Base-by-base conservation (phyloP, 2,329 filamentous ascomycete genomes). In the Colletotrichum melonis region DNA sequence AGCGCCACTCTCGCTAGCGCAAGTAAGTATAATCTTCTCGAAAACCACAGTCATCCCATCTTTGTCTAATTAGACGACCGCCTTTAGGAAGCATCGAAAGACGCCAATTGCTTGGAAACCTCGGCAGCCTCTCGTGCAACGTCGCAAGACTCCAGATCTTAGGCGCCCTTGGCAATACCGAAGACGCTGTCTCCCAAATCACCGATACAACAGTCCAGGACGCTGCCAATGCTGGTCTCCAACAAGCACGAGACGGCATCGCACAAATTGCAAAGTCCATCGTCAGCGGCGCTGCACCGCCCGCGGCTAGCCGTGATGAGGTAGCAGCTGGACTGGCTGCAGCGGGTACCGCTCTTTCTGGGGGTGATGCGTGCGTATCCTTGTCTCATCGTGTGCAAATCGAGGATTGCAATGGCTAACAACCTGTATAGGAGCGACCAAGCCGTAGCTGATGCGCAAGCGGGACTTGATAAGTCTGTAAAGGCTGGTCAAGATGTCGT, bases 401-500 rank as follows among this genome's bases (percentile, higher is more conserved):
- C 19, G 9, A 56, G 3, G 0, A 56, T 19, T 30, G 5, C 16
- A 8, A 19, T 52, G 38, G 42, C 60, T 63, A 16, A 63, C 35
- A 63, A 28, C 14, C 6, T 12, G 11, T 49, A 5, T 24, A 63
- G 60, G 24, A 32, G 35, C 22, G 38, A 63, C 19, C 38, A 46
- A 52, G 38, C 38, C 22, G 26, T 63, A 11, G 60, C 46, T 19
- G 60, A 63, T 63, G 60, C 60, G 9, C 60, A 63, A 63, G 24
- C 60, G 16, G 38, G 38, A 22, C 60, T 63, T n/a, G 38, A 26
- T 16, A 49, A 63, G 24, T 46, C 60, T 30, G 24, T 63, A 0
- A 63, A 46, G 38, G 60, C 60, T 52, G 60, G 60, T 4, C 60
- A 63, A 11, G 60, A 63, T 14, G 60, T 63, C n/a, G 24, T 63